Conservation (phyloP, 169 alveolate species). For the Toxoplasma gondii region DNA sequence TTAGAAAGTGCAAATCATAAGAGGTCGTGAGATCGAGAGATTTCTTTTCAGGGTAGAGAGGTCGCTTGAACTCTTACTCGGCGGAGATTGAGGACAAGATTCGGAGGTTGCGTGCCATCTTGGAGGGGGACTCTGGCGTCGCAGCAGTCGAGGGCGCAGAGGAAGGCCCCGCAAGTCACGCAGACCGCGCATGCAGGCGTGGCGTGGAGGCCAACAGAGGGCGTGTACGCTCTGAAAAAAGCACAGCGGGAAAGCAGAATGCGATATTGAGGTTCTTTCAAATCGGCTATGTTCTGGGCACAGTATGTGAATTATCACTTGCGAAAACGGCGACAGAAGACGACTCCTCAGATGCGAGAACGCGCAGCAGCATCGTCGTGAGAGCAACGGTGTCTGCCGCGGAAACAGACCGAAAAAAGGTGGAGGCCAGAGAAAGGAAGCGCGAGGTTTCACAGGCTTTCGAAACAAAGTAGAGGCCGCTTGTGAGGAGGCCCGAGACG, state of each 20-base stretch:
- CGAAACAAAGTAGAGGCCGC: too few species aligned
- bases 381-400: too few species aligned
- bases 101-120: not conserved
- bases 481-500: too few species aligned
- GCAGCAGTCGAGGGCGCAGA: conserved; percentile 48
- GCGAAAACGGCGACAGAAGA: too few species aligned
- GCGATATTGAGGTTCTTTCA: not conserved
- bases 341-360: too few species aligned
- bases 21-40: not conserved
- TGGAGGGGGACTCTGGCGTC: not conserved
- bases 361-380: too few species aligned
- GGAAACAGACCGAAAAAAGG: too few species aligned
- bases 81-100: conserved; percentile 16
- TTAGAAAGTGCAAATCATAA: not conserved
- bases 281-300: not conserved
- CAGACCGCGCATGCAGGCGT: not conserved
- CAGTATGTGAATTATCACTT: too few species aligned
- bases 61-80: not conserved
- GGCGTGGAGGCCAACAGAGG: not conserved
- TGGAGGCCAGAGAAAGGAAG: too few species aligned
- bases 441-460: too few species aligned
- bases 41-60: not conserved
- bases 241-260: not conserved
- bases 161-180: conserved; percentile 30
- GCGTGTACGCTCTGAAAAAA: not conserved